Conservation (phyloP, 2,329 filamentous ascomycete genomes). For the Nannizziopsis arthrosporioides region DNA sequence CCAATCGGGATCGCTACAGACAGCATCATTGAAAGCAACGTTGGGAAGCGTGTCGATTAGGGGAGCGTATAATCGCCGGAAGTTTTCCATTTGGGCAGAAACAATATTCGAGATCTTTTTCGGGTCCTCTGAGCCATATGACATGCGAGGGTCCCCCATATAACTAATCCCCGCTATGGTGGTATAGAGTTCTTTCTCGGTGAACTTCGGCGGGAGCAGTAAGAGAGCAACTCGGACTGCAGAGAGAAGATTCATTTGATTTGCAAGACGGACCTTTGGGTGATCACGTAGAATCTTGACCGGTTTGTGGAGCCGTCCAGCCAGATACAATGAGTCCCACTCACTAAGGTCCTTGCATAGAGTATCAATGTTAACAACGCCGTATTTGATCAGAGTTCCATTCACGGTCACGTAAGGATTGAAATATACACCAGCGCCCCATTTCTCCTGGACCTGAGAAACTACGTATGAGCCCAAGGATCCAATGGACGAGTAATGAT, state of each 20-base stretch:
- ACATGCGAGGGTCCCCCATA: constrained; percentile 92
- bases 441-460: constrained; percentile 71
- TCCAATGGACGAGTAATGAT: constrained; percentile 83
- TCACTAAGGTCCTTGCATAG: constrained; percentile 73
- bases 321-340: constrained; percentile 94
- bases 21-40: constrained; percentile 59
- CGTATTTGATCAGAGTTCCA: constrained; percentile 93
- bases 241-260: constrained; percentile 89
- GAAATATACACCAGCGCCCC: constrained; percentile 93
- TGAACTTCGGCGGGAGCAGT: constrained; percentile 71
- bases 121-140: constrained; percentile 76
- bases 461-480: constrained; percentile 75
- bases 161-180: constrained; percentile 91
- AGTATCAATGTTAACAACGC: constrained; percentile 87
- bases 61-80: constrained; percentile 80
- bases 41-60: constrained; percentile 86
- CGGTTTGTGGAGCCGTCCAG: constrained; percentile 88
- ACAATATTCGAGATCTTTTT: constrained; percentile 93
- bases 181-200: constrained; percentile 74
- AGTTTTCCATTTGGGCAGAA: constrained; percentile 77
- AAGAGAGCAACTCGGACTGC: constrained; percentile 82
- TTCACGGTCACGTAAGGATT: constrained; percentile 93
- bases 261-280: constrained; percentile 78
- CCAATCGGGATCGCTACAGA: constrained; percentile 50
- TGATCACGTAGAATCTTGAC: constrained; percentile 96